A percentile compares a stretch with the other conserved stretches of the same genome.
Evolutionary conservation across 371 early-diverging fungal genomes (phyloP).

Genomic region (Rhizopus microsporus): DNA sequence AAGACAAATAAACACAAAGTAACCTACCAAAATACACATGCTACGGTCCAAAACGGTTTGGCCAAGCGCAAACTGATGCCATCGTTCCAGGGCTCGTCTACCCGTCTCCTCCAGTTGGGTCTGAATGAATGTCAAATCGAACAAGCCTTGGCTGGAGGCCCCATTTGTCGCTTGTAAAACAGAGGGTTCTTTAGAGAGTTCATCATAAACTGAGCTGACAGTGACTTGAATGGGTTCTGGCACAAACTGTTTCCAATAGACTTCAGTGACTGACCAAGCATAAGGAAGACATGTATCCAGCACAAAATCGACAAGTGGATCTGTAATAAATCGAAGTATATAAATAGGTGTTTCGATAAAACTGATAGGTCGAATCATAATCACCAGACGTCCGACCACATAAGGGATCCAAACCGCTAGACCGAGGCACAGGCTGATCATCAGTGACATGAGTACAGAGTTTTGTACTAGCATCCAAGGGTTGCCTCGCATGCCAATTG

Average conservation of each 20-base stretch:
- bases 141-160: not conserved
- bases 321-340: constrained; percentile 47
- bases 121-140: constrained; percentile 24
- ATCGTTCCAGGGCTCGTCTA: constrained; percentile 27
- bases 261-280: constrained; percentile 28
- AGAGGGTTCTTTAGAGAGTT: not conserved
- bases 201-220: constrained; percentile 6
- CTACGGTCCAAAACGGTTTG: constrained; percentile 47
- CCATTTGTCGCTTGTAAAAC: not conserved
- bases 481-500: constrained; percentile 87
- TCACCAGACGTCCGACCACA: constrained; percentile 57
- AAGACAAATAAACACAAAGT: constrained; percentile 42
- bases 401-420: constrained; percentile 76
- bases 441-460: constrained; percentile 68
- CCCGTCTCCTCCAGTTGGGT: constrained; percentile 23
- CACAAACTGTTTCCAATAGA: constrained; percentile 5
- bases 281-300: constrained; percentile 43
- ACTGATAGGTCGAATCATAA: constrained; percentile 51
- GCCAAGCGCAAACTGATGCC: constrained; percentile 54
- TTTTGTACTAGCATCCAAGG: constrained; percentile 72
- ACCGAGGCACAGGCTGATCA: constrained; percentile 69
- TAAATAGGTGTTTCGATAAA: constrained; percentile 49
- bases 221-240: constrained; percentile 10
- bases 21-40: constrained; percentile 51
- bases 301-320: constrained; percentile 54